Conservation (phyloP, 2,329 filamentous ascomycete species). For the Botrytis elliptica region DNA sequence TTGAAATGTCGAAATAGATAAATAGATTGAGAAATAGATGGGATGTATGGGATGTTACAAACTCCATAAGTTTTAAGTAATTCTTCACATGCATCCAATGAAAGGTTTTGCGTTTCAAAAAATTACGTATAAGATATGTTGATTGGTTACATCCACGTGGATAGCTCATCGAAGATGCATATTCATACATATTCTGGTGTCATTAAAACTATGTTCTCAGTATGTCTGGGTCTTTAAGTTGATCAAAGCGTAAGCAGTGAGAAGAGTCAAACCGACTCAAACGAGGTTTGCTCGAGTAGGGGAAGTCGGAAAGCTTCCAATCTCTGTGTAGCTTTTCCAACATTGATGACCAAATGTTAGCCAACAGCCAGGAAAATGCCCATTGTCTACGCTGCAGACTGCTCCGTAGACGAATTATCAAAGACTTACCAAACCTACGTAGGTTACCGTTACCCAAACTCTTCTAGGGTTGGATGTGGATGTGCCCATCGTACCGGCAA, state of each 20-base stretch:
- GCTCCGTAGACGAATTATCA: not conserved
- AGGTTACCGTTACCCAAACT: constrained; percentile 6
- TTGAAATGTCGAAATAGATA: constrained; percentile 3
- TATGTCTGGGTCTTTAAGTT: not conserved
- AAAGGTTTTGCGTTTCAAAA: constrained; percentile 11
- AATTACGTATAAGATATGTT: constrained; percentile 22
- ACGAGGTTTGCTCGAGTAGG: not conserved
- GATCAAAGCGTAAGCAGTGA: constrained; percentile 8
- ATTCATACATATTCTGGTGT: constrained; percentile 20
- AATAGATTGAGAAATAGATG: constrained; percentile 7
- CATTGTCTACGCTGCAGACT: not conserved
- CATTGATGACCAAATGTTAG: not conserved
- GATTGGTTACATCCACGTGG: constrained; percentile 9
- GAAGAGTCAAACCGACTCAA: not conserved
- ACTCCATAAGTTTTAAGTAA: constrained; percentile 15
- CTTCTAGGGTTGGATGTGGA: constrained; percentile 14
- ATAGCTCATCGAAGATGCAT: constrained; percentile 1
- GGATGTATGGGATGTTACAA: constrained; percentile 3
- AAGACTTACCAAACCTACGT: not conserved
- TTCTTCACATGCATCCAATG: constrained; percentile 1
- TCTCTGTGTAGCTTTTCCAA: not conserved
- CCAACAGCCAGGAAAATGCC: not conserved
- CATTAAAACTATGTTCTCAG: constrained; percentile 1
- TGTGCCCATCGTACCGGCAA: constrained; percentile 20
- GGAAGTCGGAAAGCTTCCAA: not conserved